Conservation (phyloP, 2,329 filamentous ascomycete species). For the Ophiostoma tasmaniense region DNA sequence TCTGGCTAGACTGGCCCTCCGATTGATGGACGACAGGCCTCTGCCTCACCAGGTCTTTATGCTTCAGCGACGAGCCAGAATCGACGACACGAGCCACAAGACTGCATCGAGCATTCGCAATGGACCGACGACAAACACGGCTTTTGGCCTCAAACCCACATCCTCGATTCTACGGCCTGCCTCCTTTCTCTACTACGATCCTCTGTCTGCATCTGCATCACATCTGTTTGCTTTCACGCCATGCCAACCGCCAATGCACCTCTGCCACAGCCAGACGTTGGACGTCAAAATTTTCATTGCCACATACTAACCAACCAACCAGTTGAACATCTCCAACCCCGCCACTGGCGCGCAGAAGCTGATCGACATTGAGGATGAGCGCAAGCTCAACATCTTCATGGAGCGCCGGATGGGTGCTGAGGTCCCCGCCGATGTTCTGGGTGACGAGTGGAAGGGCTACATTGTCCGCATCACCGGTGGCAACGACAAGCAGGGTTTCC, state of each 20-base stretch:
- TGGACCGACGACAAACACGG: not conserved
- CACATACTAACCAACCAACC: constrained; percentile 9
- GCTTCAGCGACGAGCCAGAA: not conserved
- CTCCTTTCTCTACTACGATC: not conserved
- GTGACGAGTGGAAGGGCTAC: constrained; percentile 99
- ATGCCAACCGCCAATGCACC: not conserved
- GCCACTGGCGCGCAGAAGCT: constrained; percentile 99
- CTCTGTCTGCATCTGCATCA: not conserved
- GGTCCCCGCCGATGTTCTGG: constrained; percentile 87
- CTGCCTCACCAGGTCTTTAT: not conserved
- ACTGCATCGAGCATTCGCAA: not conserved
- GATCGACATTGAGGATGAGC: constrained; percentile 98
- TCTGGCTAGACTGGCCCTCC: not conserved
- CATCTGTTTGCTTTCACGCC: not conserved
- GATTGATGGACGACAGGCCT: not conserved
- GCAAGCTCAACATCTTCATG: constrained; percentile 67
- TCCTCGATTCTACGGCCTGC: not conserved
- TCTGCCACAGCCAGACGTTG: not conserved
- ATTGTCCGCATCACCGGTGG: constrained; percentile 98
- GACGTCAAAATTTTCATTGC: not conserved
- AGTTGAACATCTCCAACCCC: constrained; percentile 73
- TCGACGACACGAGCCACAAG: not conserved
- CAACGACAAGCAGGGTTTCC: constrained; percentile 99
- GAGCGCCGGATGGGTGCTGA: constrained; percentile 66
- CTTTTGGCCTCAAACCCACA: not conserved